phyloP scores from a whole-genome alignment of 495 filamentous ascomycete species.

The Aspergillus olivimuriae region DNA sequence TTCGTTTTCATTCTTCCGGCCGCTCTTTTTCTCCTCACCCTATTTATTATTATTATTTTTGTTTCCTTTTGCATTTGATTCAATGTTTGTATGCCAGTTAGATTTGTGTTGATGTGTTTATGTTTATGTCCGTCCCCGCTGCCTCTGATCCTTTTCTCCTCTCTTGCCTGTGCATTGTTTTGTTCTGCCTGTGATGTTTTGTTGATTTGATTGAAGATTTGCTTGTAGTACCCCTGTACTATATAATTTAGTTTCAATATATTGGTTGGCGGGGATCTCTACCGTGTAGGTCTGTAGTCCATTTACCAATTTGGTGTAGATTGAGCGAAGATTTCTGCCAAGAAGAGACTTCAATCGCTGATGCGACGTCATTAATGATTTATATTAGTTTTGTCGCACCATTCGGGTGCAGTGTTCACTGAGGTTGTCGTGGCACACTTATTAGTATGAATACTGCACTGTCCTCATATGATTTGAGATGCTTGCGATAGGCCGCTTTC shows the following conservation, averaged over 20 bases:
- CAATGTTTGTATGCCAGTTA: slow-evolving; percentile 10
- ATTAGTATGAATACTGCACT: too few relatives aligned
- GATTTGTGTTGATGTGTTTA: slow-evolving; percentile 20
- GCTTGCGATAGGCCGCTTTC: too few relatives aligned
- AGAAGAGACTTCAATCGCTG: too few relatives aligned
- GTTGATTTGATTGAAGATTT: slow-evolving; percentile 14
- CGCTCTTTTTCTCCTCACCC: slow-evolving; percentile 12
- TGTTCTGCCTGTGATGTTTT: slow-evolving; percentile 5
- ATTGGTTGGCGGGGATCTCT: slow-evolving; percentile 33
- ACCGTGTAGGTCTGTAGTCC: too few relatives aligned
- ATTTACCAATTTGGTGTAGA: slow-evolving; percentile 7
- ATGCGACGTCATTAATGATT: too few relatives aligned
- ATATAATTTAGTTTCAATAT: slow-evolving; percentile 32
- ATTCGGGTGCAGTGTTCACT: too few relatives aligned
- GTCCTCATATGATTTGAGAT: too few relatives aligned
- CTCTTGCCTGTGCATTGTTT: slow-evolving; percentile 8
- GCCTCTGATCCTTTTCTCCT: slow-evolving; percentile 6
- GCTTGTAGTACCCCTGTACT: slow-evolving; percentile 36
- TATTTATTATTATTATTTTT: slow-evolving; percentile 11
- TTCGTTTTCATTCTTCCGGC: slow-evolving; percentile 6
- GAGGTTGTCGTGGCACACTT: too few relatives aligned
- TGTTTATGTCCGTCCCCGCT: slow-evolving; percentile 21
- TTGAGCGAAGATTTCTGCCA: too few relatives aligned
- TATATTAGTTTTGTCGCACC: too few relatives aligned
- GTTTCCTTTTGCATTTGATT: slow-evolving; percentile 6